phyloP scores from a whole-genome alignment of 805 yeast genomes.

The Candida golubevii region DNA sequence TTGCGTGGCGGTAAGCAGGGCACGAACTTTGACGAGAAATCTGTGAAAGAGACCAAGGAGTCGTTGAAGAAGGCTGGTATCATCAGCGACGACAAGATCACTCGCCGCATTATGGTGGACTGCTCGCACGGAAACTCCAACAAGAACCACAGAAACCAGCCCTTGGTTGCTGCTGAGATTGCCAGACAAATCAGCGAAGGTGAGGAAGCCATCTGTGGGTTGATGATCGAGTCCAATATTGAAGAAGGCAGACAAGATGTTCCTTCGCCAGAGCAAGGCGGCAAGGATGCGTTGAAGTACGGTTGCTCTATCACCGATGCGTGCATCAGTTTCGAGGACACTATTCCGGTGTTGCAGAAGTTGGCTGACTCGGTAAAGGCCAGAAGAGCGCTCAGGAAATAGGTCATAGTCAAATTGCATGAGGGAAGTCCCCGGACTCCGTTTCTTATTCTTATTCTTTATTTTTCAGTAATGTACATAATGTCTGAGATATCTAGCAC shows the following conservation, averaged over 20 bases:
- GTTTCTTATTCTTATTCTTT: too few relatives aligned
- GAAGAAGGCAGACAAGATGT: constrained; percentile 88
- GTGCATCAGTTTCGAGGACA: constrained; percentile 89
- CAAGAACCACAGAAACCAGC: constrained; percentile 94
- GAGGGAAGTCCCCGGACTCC: too few relatives aligned
- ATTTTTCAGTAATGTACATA: too few relatives aligned
- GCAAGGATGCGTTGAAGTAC: constrained; percentile 62
- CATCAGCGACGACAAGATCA: constrained; percentile 42
- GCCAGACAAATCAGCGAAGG: constrained; percentile 81
- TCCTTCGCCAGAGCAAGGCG: constrained; percentile 48
- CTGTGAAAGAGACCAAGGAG: constrained; percentile 71
- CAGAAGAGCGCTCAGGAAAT: constrained; percentile 51
- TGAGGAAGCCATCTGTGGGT: constrained; percentile 77
- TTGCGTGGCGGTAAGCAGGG: constrained; percentile 94
- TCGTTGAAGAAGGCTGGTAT: constrained; percentile 47
- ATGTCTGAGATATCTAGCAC: too few relatives aligned
- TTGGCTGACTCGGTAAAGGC: constrained; percentile 79
- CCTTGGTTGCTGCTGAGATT: constrained; percentile 79
- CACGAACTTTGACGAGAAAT: constrained; percentile 82
- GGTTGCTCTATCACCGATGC: constrained; percentile 98
- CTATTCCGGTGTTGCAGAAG: constrained; percentile 72
- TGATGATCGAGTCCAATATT: constrained; percentile 93
- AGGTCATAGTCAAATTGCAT: not conserved
- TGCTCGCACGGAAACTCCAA: constrained; percentile 97
- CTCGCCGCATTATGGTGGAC: constrained; percentile 78